Percentiles rank a stretch among this genome's conserved stretches.
Conservation (phyloP, 176 grass and related monocot genomes). For the Oryza officinalis region DNA sequence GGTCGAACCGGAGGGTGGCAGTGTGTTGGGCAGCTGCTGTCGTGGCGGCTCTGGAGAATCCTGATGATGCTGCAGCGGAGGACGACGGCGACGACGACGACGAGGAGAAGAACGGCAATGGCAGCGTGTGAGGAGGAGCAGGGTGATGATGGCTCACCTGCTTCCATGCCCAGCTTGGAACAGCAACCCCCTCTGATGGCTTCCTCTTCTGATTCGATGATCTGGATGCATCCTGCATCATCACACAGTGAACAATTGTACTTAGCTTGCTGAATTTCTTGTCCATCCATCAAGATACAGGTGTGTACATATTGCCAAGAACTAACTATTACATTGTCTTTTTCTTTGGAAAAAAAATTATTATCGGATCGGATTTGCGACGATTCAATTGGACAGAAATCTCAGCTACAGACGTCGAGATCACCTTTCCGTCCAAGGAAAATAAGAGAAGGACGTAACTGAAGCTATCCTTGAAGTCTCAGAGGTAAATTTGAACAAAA, state of each 20-base stretch:
- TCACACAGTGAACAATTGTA: neutral
- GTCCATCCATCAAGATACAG: neutral
- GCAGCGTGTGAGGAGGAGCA: constrained; percentile 13
- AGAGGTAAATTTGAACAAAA: constrained; percentile 26
- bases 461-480: constrained; percentile 14
- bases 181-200: constrained; percentile 28
- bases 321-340: neutral
- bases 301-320: neutral
- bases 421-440: constrained; percentile 28
- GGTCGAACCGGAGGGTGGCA: constrained; percentile 37
- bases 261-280: constrained; percentile 2
- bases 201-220: constrained; percentile 42
- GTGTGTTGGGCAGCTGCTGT: constrained; percentile 42
- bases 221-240: constrained; percentile 60
- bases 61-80: constrained; percentile 96
- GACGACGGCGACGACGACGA: constrained; percentile 25
- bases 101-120: constrained; percentile 36
- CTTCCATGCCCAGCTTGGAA: constrained; percentile 63
- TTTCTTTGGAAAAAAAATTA: neutral
- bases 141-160: constrained; percentile 14
- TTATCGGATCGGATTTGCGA: neutral
- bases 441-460: neutral
- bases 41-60: constrained; percentile 73
- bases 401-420: neutral
- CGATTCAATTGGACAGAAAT: neutral